Percentiles rank a stretch among this genome's conserved stretches.
phyloP scores from a whole-genome alignment of 1,139 yeast species.

The Candida sp. region DNA sequence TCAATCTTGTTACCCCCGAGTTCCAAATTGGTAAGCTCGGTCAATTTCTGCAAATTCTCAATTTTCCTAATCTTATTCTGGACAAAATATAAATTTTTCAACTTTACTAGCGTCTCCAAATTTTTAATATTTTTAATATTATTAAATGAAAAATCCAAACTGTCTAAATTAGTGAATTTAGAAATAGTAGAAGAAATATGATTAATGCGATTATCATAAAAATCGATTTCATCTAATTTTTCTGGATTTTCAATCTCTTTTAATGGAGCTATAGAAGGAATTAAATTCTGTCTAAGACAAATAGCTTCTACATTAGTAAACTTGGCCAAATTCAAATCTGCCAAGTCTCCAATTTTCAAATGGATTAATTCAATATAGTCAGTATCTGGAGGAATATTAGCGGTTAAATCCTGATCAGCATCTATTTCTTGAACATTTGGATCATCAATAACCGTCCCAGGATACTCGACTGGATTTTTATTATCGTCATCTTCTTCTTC shows the following conservation, averaged over 20 bases:
- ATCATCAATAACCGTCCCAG: conserved; percentile 57
- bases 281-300: conserved; percentile 81
- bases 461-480: conserved; percentile 37
- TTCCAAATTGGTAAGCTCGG: conserved; percentile 69
- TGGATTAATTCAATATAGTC: conserved; percentile 77
- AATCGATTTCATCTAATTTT: conserved; percentile 72
- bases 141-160: conserved; percentile 85
- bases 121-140: conserved; percentile 86
- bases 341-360: conserved; percentile 66
- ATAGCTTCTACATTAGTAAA: conserved; percentile 57
- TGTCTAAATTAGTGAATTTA: conserved; percentile 54
- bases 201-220: conserved; percentile 88
- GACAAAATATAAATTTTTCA: conserved; percentile 76
- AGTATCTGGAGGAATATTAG: conserved; percentile 57
- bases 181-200: conserved; percentile 74
- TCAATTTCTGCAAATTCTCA: conserved; percentile 58
- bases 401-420: conserved; percentile 59
- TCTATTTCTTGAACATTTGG: conserved; percentile 41
- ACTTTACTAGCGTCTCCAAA: conserved; percentile 55
- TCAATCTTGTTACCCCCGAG: conserved; percentile 87
- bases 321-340: conserved; percentile 58
- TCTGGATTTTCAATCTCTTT: conserved; percentile 48
- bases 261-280: conserved; percentile 69
- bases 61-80: conserved; percentile 83
- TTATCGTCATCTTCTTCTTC: conserved; percentile 19